Base-by-base conservation (phyloP, 768 basidiomycete species). In the Rhizopogon vesiculosus region DNA sequence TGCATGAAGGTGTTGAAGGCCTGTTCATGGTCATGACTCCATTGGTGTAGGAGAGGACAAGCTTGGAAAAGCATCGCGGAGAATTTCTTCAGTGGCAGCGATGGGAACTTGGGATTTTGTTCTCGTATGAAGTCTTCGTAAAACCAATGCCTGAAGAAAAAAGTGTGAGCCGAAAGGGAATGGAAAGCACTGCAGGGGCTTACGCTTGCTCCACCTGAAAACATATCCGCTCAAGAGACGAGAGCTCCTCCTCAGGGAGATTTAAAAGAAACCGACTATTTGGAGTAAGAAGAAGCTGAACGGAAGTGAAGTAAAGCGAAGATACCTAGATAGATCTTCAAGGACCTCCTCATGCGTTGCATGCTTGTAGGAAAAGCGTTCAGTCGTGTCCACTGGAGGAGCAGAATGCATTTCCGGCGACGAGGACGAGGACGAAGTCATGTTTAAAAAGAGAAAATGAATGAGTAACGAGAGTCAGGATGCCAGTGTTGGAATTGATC, bases 171-270 rank as follows among this genome's bases (percentile, higher is more conserved):
- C 45, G 58, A 56, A 54, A 49, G 57, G 48, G 56, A 56, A 55
- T 35, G 49, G 25, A 42, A 58, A 46, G 49, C 40, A 59, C 53
- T 44, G 48, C 38, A 56, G 45, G 33, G 41, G 79, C 93, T 65
- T 69, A 98, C 93, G 96, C 97, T 80, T 98, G 95, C 72, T 99
- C 97, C 58, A 98, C 92, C 74, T 98, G 96, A 74, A 98, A 99
- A 74, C 93, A 98, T 63, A 98, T 85, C 57, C 97, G 85, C 66
- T 97, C 95, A 53, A 96, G 78, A 15, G 90, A 93, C 48, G 84
- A 82, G 54, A 96, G 83, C 74, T 99, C 97, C 67, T 91, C 89
- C 60, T 90, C 87, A 19, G 97, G 96, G 57, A 99, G 84, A 72
- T 98, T 98, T 61, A 98, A 80, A 62, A 99, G 91, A 69, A 98